Base-by-base conservation (phyloP, 1,284 basidiomycete species). In the Ganoderma sp. region DNA sequence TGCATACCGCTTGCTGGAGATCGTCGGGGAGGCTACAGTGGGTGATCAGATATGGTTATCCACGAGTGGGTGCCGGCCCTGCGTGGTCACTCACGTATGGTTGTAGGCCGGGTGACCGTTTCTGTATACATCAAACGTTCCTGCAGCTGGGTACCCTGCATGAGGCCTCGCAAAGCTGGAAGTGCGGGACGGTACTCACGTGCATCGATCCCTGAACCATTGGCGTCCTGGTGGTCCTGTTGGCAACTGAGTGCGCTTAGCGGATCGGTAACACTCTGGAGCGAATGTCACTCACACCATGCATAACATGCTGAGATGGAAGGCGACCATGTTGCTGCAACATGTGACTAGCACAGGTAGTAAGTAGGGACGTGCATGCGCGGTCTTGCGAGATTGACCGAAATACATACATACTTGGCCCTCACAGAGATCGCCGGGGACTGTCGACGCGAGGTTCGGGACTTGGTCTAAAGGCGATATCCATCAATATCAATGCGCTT, bases 281-380 rank as follows among this genome's bases (percentile, higher is more conserved):
- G 22, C 9, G 17, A 41, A 28, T 1, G 10, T 48, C 22, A 50
- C 68, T 10, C 28, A 73, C 73, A 71, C 70, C 68, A 74, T 70
- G 63, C 73, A 74, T 3, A 74, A 65, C 73, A 74, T 72, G 52
- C 73, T 74, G 42, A 74, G 58, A 14, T 70, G 66, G 62, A 69
- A 74, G 1, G 73, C 66, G 9, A 74, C 45, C 1, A 69, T 69
- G 32, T 74, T 74, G 61, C 73, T 72, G 39, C 73, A 74, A 42
- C 73, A 74, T 9, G 56, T 41, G 3, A 63, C 73, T 74, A 34
- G 0, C 7, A 5, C 8, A 39, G 10, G 19, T 32, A 17, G 15
- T 2, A 0, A 10, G n/a, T 42, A 19, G 12, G 8, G 6, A 0
- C 25, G 22, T 34, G 19, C 14, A n/a, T 14, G 22, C 12, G 45